Evolutionary conservation across 805 yeast genomes (phyloP).

Genomic region (Sugiyamaella chiloensis): DNA sequence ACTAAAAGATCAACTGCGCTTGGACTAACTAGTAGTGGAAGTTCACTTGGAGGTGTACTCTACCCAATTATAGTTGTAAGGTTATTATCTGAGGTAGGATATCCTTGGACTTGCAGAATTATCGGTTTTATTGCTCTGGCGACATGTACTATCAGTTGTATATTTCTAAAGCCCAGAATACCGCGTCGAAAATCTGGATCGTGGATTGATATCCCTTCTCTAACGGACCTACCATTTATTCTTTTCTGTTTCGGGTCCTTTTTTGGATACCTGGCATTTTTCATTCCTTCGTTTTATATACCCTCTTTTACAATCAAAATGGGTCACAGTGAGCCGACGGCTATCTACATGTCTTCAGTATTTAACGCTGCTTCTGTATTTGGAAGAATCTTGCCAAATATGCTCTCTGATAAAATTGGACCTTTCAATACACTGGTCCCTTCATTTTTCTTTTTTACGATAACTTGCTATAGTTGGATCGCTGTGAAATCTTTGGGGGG

Average conservation of each 20-base stretch:
- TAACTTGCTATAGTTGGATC: conserved; percentile 36
- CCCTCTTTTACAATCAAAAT: conserved; percentile 29
- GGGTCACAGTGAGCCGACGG: conserved; percentile 22
- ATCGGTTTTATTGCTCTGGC: conserved; percentile 42
- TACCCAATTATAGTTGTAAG: conserved; percentile 47
- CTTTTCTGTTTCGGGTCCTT: conserved; percentile 25
- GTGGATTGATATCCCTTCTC: conserved; percentile 18
- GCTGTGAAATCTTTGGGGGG: conserved; percentile 30
- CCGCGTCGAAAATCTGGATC: conserved; percentile 29
- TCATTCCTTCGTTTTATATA: conserved; percentile 32
- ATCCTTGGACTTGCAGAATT: conserved; percentile 48
- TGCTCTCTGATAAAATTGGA: conserved; percentile 47
- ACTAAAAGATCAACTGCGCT: conserved; percentile 44
- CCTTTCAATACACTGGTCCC: conserved; percentile 40
- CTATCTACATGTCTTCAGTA: conserved; percentile 32
- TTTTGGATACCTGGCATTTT: conserved; percentile 31
- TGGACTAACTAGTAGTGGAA: conserved; percentile 48
- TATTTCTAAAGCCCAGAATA: conserved; percentile 28
- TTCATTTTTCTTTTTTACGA: conserved; percentile 28
- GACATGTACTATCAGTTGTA: conserved; percentile 25
- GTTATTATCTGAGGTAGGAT: conserved; percentile 44
- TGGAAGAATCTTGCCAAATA: conserved; percentile 50
- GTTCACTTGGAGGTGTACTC: conserved; percentile 49
- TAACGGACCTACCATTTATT: conserved; percentile 27
- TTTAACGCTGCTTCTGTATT: conserved; percentile 39